These are phyloP conservation scores for Opeltia flavorubescens DNA, from an alignment of 495 filamentous ascomycete genomes.

Conservation along the genomic window DNA sequence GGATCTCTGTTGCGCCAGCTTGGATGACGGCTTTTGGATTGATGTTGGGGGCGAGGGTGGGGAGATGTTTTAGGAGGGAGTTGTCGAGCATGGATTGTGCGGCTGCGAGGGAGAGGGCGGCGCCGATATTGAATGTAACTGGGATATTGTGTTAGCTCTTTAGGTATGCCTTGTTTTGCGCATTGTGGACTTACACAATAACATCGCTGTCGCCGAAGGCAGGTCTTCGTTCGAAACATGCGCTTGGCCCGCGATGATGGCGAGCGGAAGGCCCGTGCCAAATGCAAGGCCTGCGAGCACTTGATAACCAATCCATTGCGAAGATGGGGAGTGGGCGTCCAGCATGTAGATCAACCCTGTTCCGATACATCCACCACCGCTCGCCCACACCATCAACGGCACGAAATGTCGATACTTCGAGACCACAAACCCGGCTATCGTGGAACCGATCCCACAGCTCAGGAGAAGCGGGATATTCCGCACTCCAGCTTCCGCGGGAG, in stretches of 20 bases:
- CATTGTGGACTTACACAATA: slow-evolving; percentile 40
- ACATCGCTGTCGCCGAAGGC: slow-evolving; percentile 16
- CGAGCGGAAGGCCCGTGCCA: slow-evolving; percentile 34
- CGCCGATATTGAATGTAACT: slow-evolving; percentile 50
- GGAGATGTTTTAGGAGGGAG: slow-evolving; percentile 37
- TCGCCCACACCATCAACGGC: no score
- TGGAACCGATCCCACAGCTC: background rate
- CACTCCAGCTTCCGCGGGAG: slow-evolving; percentile 13
- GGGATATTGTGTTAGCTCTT: slow-evolving; percentile 35
- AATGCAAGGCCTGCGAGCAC: slow-evolving; percentile 39
- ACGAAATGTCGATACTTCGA: no score
- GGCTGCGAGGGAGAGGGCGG: slow-evolving; percentile 51
- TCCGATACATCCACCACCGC: no score
- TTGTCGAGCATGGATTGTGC: slow-evolving; percentile 55
- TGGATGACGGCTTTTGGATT: slow-evolving; percentile 32
- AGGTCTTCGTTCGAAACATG: slow-evolving; percentile 12
- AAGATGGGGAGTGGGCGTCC: no score
- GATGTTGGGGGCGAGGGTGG: slow-evolving; percentile 16
- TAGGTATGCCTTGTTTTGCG: slow-evolving; percentile 29
- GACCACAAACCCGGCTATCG: background rate
- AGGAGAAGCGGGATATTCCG: slow-evolving; percentile 8
- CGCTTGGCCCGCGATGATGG: slow-evolving; percentile 21
- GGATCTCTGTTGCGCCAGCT: slow-evolving; percentile 48
- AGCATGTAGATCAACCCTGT: no score
- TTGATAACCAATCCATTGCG: slow-evolving; percentile 48